Conservation (phyloP, 2,329 filamentous ascomycete genomes). For the Aspergillus sp. region DNA sequence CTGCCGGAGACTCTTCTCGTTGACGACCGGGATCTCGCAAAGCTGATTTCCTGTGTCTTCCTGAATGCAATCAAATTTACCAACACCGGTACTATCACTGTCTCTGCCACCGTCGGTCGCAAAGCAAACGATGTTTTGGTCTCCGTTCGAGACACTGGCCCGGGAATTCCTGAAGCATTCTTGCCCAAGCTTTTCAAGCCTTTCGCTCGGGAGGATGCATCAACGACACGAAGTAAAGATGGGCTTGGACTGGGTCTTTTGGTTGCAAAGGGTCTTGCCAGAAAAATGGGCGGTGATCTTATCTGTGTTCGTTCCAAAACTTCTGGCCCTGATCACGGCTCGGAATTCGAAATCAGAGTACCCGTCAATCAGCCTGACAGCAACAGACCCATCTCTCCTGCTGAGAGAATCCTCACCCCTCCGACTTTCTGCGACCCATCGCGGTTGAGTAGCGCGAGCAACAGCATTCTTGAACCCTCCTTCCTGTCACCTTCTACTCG, state of each 20-base stretch:
- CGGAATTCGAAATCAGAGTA: constrained; percentile 65
- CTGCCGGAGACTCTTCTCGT: constrained; percentile 46
- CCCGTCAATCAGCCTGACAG: constrained; percentile 50
- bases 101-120: constrained; percentile 50
- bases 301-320: constrained; percentile 60
- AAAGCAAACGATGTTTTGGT: constrained; percentile 55
- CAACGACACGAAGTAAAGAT: constrained; percentile 62
- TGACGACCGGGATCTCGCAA: constrained; percentile 60
- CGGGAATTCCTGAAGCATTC: constrained; percentile 64
- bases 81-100: constrained; percentile 56
- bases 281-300: constrained; percentile 65
- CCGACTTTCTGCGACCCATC: constrained; percentile 16
- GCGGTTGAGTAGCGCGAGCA: constrained; percentile 18
- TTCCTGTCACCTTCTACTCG: constrained; percentile 17
- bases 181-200: constrained; percentile 64
- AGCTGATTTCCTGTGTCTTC: constrained; percentile 60
- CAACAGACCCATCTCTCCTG: constrained; percentile 44
- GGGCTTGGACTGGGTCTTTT: constrained; percentile 65
- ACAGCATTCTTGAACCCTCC: constrained; percentile 14
- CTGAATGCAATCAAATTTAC: constrained; percentile 69
- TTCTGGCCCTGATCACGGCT: constrained; percentile 55
- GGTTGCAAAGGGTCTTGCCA: constrained; percentile 66
- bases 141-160: constrained; percentile 61
- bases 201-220: constrained; percentile 65
- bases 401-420: constrained; percentile 36